Conservation (phyloP, 495 filamentous ascomycete species). For the Pseudoneurospora amorphoporcata region DNA sequence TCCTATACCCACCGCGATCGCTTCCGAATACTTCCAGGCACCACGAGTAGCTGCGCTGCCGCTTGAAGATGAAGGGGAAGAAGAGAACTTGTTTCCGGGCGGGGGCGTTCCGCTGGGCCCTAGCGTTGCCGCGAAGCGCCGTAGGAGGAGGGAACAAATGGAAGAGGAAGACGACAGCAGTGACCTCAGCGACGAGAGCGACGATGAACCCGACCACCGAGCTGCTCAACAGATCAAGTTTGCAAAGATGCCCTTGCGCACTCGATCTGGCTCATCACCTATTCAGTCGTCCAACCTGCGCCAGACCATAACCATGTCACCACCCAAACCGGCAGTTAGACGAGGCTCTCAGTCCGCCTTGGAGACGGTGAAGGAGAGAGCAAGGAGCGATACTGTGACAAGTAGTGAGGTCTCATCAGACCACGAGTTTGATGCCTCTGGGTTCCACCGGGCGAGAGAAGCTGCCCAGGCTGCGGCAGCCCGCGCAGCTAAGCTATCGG, state of each 20-base stretch:
- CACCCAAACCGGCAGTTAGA: constrained; percentile 28
- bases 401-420: constrained; percentile 90
- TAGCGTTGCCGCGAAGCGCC: constrained; percentile 44
- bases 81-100: constrained; percentile 68
- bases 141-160: constrained; percentile 59
- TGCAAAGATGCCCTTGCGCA: constrained; percentile 83
- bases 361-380: constrained; percentile 62
- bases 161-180: constrained; percentile 97
- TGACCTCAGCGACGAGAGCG: constrained; percentile 91
- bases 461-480: constrained; percentile 26
- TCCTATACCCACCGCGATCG: constrained; percentile 83
- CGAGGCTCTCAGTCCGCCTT: constrained; percentile 69
- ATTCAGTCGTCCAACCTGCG: constrained; percentile 51
- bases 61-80: constrained; percentile 69
- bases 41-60: constrained; percentile 41
- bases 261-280: constrained; percentile 78
- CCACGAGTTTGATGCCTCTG: constrained; percentile 65
- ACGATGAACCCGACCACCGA: constrained; percentile 69
- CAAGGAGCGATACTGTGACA: constrained; percentile 75
- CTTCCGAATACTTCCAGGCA: constrained; percentile 86
- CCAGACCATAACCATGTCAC: constrained; percentile 27
- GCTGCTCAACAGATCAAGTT: constrained; percentile 82
- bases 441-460: constrained; percentile 50
- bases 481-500: constrained; percentile 29
- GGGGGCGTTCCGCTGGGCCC: constrained; percentile 68